Evolutionary conservation across 129 eudicot species (phyloP), one percentile per base, ranked within the genome.

Genomic region (Tanacetum coccineum): DNA sequence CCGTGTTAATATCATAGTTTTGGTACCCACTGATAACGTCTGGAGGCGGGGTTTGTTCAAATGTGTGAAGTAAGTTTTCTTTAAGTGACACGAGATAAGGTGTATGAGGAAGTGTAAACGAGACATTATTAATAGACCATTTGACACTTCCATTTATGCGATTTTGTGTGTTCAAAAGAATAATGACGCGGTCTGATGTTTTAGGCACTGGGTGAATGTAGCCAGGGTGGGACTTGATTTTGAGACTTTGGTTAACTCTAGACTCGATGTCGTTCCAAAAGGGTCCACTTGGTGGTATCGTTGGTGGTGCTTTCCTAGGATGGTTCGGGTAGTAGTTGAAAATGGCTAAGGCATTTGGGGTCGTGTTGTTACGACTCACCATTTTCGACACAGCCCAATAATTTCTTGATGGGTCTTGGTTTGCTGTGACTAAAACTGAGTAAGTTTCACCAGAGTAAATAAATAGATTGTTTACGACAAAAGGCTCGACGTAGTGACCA

Each of bases 381-480:
- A 86, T 69, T 20, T 84, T 84, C 12, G 85, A 45, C 54, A 76
- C 78, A n/a, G 69, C 77, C 98, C 96, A 93, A 20, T 93, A 93
- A 50, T 93, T 93, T 76, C 86, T 78, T 6, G 96, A 65, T 11
- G 98, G 86, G 54, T 82, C 82, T 78, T 88, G 96, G 65, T 88
- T 81, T 9, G 96, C 85, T 17, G 68, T 88, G n/a, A 93, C 13
- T 13, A 93, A 72, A 26, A 88, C 95, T n/a, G 96, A 93, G 74
- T 93, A 93, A 0, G 95, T 93, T 56, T 93, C 98, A 6, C 98
- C 98, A n/a, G 96, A 88, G 82, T 93, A 93, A 47, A 93, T 93
- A 78, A 77, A 86, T 2, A 93, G 80, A 67, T 88, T 88, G 61
- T 86, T 79, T 2, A 84, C 95, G 13, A 78, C 87, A 46, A 93